Percentiles rank a stretch among this genome's conserved stretches.
Conservation (phyloP, 2,329 filamentous ascomycete species). For the Beauveria varroae region DNA sequence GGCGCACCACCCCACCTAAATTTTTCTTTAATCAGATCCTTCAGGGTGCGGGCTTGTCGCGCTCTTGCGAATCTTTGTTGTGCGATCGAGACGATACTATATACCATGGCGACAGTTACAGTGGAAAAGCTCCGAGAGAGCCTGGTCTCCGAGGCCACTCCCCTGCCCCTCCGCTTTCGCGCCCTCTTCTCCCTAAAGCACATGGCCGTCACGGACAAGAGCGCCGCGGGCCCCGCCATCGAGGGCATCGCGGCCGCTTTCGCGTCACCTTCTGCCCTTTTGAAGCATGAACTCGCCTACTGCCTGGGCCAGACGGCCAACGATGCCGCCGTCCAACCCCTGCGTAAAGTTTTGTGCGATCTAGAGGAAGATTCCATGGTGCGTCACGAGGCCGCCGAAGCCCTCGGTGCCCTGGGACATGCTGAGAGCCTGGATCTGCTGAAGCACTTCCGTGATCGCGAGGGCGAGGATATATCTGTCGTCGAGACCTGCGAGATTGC, state of each 20-base stretch:
- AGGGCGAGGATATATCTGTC: conserved; percentile 72
- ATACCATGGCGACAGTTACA: conserved; percentile 30
- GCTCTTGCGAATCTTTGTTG: conserved; percentile 1
- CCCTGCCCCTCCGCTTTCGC: conserved; percentile 84
- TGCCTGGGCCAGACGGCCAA: conserved; percentile 90
- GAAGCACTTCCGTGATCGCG: conserved; percentile 63
- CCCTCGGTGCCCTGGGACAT: conserved; percentile 79
- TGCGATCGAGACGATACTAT: conserved; percentile 7
- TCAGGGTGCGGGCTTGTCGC: background rate
- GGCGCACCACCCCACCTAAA: conserved; percentile 15
- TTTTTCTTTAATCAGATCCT: conserved; percentile 13
- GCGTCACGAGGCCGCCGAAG: conserved; percentile 92
- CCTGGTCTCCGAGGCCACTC: conserved; percentile 70
- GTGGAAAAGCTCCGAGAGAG: conserved; percentile 63
- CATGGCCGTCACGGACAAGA: conserved; percentile 66
- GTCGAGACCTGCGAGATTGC: conserved; percentile 96
- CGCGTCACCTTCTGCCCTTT: conserved; percentile 71
- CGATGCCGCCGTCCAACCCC: conserved; percentile 60
- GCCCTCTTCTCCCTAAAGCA: conserved; percentile 98
- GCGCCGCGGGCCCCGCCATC: conserved; percentile 47
- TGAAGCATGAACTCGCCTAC: conserved; percentile 97
- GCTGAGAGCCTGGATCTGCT: conserved; percentile 66
- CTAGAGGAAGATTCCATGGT: conserved; percentile 87
- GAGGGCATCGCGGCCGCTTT: conserved; percentile 86
- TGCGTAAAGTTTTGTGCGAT: conserved; percentile 69